Conservation (phyloP, 805 yeast genomes). For the Candida namnaoensis region DNA sequence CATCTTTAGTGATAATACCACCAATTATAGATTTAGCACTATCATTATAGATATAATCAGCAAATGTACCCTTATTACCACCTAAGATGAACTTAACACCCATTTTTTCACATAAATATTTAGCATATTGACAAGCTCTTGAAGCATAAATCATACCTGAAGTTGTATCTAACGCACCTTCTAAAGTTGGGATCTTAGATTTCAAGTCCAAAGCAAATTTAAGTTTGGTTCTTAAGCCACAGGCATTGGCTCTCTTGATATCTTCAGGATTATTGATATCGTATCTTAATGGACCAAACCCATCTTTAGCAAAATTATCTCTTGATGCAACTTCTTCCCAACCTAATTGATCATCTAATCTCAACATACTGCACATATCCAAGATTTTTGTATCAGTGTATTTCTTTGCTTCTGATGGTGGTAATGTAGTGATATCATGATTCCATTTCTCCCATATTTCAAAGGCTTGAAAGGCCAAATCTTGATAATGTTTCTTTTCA, state of each 20-base stretch:
- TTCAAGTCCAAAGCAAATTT: slow-evolving; percentile 12
- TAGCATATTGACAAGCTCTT: slow-evolving; percentile 22
- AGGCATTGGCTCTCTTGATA: slow-evolving; percentile 20
- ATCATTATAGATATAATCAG: slow-evolving; percentile 11
- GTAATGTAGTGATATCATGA: background rate
- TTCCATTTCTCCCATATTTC: background rate
- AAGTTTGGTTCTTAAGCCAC: slow-evolving; percentile 19
- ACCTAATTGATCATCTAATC: slow-evolving; percentile 1
- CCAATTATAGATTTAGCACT: slow-evolving; percentile 1
- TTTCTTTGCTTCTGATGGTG: background rate
- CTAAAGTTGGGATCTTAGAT: slow-evolving; percentile 4
- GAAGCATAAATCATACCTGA: slow-evolving; percentile 26
- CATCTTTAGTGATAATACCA: slow-evolving; percentile 19
- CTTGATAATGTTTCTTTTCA: slow-evolving; percentile 19
- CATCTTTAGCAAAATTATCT: slow-evolving; percentile 10
- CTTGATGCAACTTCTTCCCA: background rate
- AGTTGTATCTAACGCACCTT: slow-evolving; percentile 20
- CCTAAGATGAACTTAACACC: slow-evolving; percentile 28
- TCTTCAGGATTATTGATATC: slow-evolving; percentile 21
- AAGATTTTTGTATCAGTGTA: background rate
- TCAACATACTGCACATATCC: background rate
- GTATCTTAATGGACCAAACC: slow-evolving; percentile 17
- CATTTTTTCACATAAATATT: slow-evolving; percentile 14
- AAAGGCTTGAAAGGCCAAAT: slow-evolving; percentile 2
- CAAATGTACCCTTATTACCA: slow-evolving; percentile 20